These are phyloP conservation scores for Arabidopsis lyrata DNA, from an alignment of 441 rosid genomes.

Conservation along the genomic window DNA sequence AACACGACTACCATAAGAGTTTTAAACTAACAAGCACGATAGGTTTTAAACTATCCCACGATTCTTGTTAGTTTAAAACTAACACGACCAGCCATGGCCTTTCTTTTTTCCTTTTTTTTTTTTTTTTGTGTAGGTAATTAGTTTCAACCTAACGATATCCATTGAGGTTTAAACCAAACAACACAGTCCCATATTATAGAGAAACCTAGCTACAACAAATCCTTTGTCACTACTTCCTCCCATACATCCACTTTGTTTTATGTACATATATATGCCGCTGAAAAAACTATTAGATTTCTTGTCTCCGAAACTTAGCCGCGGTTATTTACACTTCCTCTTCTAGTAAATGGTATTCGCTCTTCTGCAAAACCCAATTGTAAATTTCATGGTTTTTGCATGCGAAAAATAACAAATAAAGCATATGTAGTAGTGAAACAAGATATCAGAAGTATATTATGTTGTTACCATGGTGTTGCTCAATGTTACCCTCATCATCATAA, in stretches of 20 bases:
- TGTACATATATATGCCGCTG: conserved; percentile 39
- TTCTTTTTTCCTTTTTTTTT: not conserved
- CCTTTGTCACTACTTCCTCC: conserved; percentile 7
- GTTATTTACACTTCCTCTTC: conserved; percentile 50
- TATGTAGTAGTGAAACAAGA: not conserved
- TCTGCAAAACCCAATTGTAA: conserved; percentile 46
- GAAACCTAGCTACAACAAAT: not conserved
- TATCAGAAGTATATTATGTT: not conserved
- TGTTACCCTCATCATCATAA: conserved; percentile 64
- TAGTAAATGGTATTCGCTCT: conserved; percentile 57
- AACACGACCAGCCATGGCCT: conserved; percentile 11
- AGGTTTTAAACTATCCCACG: no score
- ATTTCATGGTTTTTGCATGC: not conserved
- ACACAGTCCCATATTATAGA: conserved; percentile 13
- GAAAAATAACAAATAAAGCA: not conserved
- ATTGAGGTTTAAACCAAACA: no score
- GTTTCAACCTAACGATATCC: conserved; percentile 19
- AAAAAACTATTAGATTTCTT: conserved; percentile 14
- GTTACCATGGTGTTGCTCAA: conserved; percentile 43
- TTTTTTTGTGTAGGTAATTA: not conserved
- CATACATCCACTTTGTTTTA: conserved; percentile 19
- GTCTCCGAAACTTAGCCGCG: conserved; percentile 41
- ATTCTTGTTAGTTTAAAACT: not conserved
- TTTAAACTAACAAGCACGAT: not conserved
- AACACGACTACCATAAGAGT: not conserved